Conservation (phyloP, 768 basidiomycete species). For the Leccinum truebloodii region DNA sequence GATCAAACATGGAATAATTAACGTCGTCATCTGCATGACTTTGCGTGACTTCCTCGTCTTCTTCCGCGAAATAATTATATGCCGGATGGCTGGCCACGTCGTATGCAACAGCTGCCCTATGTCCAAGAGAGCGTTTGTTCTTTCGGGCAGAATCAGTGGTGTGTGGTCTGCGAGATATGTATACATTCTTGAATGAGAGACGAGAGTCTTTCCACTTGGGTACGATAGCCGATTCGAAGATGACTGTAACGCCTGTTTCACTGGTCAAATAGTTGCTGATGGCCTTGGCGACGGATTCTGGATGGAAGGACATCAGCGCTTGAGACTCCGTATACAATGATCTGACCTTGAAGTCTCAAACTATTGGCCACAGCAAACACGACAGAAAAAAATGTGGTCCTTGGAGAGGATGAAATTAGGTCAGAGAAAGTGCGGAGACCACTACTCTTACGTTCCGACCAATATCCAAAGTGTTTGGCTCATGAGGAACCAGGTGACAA, state of each 20-base stretch:
- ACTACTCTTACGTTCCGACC: slow-evolving; percentile 58
- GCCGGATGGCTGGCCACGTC: slow-evolving; percentile 78
- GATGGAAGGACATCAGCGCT: slow-evolving; percentile 9
- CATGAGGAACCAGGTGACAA: slow-evolving; percentile 93
- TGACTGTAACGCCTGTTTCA: slow-evolving; percentile 90
- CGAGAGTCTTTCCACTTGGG: slow-evolving; percentile 97
- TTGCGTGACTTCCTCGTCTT: slow-evolving; percentile 46
- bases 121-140: slow-evolving; percentile 35
- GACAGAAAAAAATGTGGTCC: slow-evolving; percentile 95
- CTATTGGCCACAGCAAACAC: slow-evolving; percentile 89
- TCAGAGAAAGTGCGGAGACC: neutral
- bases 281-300: slow-evolving; percentile 81
- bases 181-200: slow-evolving; percentile 96
- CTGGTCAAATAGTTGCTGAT: slow-evolving; percentile 93
- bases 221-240: slow-evolving; percentile 97
- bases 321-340: neutral
- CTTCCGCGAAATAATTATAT: slow-evolving; percentile 61
- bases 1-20: slow-evolving; percentile 89
- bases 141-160: slow-evolving; percentile 18
- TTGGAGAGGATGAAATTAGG: slow-evolving; percentile 27
- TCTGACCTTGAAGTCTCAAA: slow-evolving; percentile 75
- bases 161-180: slow-evolving; percentile 77
- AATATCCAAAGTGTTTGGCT: slow-evolving; percentile 96
- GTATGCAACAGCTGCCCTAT: slow-evolving; percentile 66
- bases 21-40: slow-evolving; percentile 49